Percentiles rank a stretch among this genome's conserved stretches.
Evolutionary conservation across 2,329 filamentous ascomycete genomes (phyloP).

Genomic region (Ophiostoma novo-ulmi): DNA sequence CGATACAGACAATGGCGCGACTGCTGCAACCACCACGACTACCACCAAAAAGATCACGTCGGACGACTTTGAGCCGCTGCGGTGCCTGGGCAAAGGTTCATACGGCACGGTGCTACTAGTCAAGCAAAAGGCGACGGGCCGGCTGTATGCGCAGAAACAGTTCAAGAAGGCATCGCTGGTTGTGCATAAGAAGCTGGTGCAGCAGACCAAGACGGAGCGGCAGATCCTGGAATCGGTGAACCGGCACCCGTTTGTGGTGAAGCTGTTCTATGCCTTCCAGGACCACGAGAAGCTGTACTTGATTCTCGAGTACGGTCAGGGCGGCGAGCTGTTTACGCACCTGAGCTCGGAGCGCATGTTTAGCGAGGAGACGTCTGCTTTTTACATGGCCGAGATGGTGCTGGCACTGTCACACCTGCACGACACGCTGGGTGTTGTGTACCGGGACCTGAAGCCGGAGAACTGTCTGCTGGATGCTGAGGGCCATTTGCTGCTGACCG

Average conservation of each 20-base stretch:
- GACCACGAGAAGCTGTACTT: conserved; percentile 96
- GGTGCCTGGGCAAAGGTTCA: conserved; percentile 91
- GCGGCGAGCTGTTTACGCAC: conserved; percentile 95
- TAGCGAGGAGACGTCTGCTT: conserved; percentile 77
- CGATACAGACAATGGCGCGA: neutral
- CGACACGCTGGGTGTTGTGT: conserved; percentile 85
- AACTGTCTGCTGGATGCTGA: conserved; percentile 91
- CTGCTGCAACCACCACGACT: conserved; percentile 28
- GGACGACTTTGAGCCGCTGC: conserved; percentile 82
- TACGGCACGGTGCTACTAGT: conserved; percentile 94
- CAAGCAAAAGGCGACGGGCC: conserved; percentile 79
- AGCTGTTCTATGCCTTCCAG: conserved; percentile 97
- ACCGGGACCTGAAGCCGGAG: conserved; percentile 95
- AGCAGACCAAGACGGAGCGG: conserved; percentile 96
- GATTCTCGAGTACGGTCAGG: conserved; percentile 95
- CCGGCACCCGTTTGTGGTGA: conserved; percentile 94
- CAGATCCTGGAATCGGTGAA: conserved; percentile 94
- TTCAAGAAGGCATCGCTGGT: conserved; percentile 95
- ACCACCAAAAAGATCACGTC: conserved; percentile 78
- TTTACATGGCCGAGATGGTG: conserved; percentile 98
- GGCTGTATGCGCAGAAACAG: conserved; percentile 95
- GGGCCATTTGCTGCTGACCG: conserved; percentile 88
- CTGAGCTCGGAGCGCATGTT: conserved; percentile 94
- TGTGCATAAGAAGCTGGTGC: conserved; percentile 90
- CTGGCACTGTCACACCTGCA: conserved; percentile 91